Base-by-base conservation (phyloP, 2,329 filamentous ascomycete species). In the Coniosporium tulheliwenetii region DNA sequence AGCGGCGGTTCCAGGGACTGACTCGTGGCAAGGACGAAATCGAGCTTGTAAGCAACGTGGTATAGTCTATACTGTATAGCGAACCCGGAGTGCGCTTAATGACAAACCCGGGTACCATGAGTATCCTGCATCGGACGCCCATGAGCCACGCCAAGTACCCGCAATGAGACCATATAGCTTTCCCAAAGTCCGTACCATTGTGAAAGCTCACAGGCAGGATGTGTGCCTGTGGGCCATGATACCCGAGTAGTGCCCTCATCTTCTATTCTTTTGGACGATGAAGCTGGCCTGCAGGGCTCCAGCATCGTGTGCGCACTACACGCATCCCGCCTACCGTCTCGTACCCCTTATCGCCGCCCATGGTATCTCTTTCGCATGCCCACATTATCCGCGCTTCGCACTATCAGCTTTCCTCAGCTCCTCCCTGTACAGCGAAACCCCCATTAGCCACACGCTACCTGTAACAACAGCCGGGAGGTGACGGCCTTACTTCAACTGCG, bases 341-440 rank as follows among this genome's bases (percentile, higher is more conserved):
- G 39, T 10, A 13, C n/a, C 8, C n/a, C 9, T 35, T 19, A 26
- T 16, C 43, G 40, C 41, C 40, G 43, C 47, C 64, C 57, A 75
- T 65, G 5, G 32, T 3, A 8, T 15, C 32, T 8, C 32, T 35
- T 26, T 26, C 19, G 19, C 33, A 14, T 39, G 30, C 33, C 30
- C 37, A 41, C 34, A 45, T 51, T 50, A 56, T 59, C 83, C 84
- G 46, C 75, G 70, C 34, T 78, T 73, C 60, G 41, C 34, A 43
- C 48, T 14, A 14, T 91, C 85, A 55, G 95, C 84, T 67, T 94
- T 95, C 73, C 93, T 93, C 48, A 95, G 67, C 62, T 96, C 89
- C 63, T 94, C 84, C 66, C 82, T 87, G 48, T 26, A 7, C 19
- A 7, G 19, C 19, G 19, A 26, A 7, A 44, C 37, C 29, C 9